These are phyloP conservation scores for Talaromyces sp. DNA, from an alignment of 2,329 filamentous ascomycete species.

Conservation along the genomic window DNA sequence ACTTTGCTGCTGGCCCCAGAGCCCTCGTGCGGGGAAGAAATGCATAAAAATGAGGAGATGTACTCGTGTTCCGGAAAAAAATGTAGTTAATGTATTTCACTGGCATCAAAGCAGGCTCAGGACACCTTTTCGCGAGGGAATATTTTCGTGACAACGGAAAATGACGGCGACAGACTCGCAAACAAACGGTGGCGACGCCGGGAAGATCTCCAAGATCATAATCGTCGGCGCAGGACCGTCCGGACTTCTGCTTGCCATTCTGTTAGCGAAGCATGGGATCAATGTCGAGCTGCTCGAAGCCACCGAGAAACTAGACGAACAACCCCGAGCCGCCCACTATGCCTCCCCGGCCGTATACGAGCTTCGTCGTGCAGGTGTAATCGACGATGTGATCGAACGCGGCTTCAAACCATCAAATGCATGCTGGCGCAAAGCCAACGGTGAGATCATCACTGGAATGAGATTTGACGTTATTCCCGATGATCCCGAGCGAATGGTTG, in stretches of 20 bases:
- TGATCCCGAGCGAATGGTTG: conserved; percentile 33
- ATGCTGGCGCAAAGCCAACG: conserved; percentile 45
- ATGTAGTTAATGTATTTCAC: neutral
- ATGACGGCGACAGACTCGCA: neutral
- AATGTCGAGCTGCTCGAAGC: conserved; percentile 49
- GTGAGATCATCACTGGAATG: conserved; percentile 30
- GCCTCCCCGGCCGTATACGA: conserved; percentile 57
- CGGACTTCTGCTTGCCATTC: conserved; percentile 30
- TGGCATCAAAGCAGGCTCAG: neutral
- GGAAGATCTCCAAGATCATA: conserved; percentile 15
- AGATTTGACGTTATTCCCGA: conserved; percentile 1
- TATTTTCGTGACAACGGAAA: neutral
- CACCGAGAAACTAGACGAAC: conserved; percentile 52
- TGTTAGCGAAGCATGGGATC: conserved; percentile 32
- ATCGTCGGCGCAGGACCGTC: conserved; percentile 35
- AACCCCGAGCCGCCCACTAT: conserved; percentile 62
- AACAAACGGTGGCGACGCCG: neutral
- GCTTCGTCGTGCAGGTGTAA: conserved; percentile 56
- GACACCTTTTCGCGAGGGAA: neutral
- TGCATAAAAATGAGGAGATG: neutral
- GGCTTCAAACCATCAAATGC: conserved; percentile 44
- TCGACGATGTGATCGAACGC: conserved; percentile 48
- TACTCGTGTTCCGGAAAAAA: neutral
- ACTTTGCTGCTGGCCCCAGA: neutral
- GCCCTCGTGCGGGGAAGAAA: neutral